phyloP scores from a whole-genome alignment of 495 filamentous ascomycete species.

The Cladorrhinum samala region DNA sequence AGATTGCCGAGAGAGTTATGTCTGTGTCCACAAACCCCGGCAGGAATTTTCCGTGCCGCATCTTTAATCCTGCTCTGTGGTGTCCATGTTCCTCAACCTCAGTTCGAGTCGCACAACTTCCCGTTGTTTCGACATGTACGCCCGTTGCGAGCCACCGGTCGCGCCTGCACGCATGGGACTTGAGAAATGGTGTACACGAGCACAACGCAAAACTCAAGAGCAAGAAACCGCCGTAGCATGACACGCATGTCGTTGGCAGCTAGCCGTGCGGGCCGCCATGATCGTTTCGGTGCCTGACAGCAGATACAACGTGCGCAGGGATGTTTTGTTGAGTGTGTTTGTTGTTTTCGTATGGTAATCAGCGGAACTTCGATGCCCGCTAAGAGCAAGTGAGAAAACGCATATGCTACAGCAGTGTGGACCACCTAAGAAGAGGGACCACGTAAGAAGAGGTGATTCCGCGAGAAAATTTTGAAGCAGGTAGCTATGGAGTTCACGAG shows the following conservation, averaged over 20 bases:
- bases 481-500: no score
- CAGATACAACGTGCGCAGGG: not conserved
- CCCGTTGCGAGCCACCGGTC: not conserved
- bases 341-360: no score
- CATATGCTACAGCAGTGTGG: no score
- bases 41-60: not conserved
- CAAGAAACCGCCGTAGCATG: constrained; percentile 68
- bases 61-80: not conserved
- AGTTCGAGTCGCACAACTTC: not conserved
- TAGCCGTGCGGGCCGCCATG: not conserved
- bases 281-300: not conserved
- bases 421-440: no score
- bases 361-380: no score
- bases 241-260: constrained; percentile 47
- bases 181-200: constrained; percentile 11
- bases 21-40: not conserved
- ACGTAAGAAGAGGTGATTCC: no score
- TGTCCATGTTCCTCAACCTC: not conserved
- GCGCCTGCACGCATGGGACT: constrained; percentile 21
- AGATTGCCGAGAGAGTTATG: no score
- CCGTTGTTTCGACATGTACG: not conserved
- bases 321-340: no score
- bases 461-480: no score
- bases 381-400: no score
- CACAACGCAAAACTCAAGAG: constrained; percentile 26